phyloP scores from a whole-genome alignment of 257 asterid genomes.

The Jacaranda mimosifolia region DNA sequence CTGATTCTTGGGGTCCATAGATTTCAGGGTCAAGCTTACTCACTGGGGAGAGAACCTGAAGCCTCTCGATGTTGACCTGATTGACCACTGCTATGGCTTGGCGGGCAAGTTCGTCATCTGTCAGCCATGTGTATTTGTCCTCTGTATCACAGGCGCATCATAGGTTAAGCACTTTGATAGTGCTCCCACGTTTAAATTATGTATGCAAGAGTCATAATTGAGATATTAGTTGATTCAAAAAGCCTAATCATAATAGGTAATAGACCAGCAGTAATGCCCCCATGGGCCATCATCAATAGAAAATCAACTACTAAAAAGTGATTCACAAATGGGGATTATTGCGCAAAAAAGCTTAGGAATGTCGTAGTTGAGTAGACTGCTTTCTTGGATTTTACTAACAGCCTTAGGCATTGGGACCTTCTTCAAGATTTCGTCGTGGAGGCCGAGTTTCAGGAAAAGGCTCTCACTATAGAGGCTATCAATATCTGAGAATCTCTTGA shows the following conservation, averaged over 20 bases:
- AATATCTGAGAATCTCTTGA: too few species aligned
- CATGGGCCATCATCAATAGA: too few species aligned
- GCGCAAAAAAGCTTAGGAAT: too few species aligned
- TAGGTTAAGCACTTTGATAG: slow-evolving; percentile 12
- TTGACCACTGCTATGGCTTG: slow-evolving; percentile 93
- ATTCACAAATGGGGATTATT: too few species aligned
- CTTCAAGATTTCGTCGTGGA: too few species aligned
- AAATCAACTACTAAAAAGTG: too few species aligned
- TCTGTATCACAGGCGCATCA: slow-evolving; percentile 48
- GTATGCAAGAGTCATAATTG: neutral
- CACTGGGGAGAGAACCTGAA: slow-evolving; percentile 72
- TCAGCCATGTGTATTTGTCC: slow-evolving; percentile 92
- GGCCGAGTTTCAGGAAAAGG: too few species aligned
- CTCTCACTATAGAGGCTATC: too few species aligned
- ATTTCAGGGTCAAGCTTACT: slow-evolving; percentile 86
- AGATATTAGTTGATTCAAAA: neutral
- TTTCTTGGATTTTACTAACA: too few species aligned
- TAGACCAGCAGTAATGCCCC: neutral
- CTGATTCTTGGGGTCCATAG: slow-evolving; percentile 85
- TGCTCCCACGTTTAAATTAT: slow-evolving; percentile 3
- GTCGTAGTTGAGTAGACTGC: too few species aligned
- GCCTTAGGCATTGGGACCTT: too few species aligned
- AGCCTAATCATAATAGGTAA: neutral
- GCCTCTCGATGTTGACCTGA: slow-evolving; percentile 86
- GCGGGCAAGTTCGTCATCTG: slow-evolving; percentile 94